Evolutionary conservation across 768 basidiomycete genomes (phyloP), one percentile per base, ranked within the genome.

Genomic region (Trametopsis cervina): DNA sequence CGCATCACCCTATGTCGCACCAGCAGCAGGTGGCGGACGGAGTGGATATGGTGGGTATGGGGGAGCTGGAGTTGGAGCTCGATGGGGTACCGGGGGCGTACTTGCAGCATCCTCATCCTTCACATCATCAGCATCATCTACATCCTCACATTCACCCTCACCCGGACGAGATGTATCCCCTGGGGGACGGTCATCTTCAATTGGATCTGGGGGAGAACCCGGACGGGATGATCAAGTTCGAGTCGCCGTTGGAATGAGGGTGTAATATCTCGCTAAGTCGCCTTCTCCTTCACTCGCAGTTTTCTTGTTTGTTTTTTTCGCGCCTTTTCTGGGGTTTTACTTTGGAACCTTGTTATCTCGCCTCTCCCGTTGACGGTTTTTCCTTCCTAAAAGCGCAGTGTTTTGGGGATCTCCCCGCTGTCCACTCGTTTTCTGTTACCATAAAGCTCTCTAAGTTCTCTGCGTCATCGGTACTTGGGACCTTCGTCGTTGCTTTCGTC

Each of bases 21-120:
- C 42, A 49, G 27, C 64, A 64, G 57, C 57, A 60, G 64, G 65
- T 57, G 59, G 63, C 52, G 49, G 69, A 64, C 38, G 68, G 67
- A 59, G 66, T 69, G 60, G 66, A 64, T 42, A 68, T 64, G 36
- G 62, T 65, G 60, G 63, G 57, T 61, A 63, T 56, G 66, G 61
- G 49, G 25, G 56, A 50, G 21, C 41, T 9, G 23, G 21, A 41
- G 44, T 15, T 49, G 54, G 55, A 57, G 65, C 62, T 15, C 4
- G 55, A 58, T 41, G 23, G 60, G 56, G 27, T 59, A 25, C 46
- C 46, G 47, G 62, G 60, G 64, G 63, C 60, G 41, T 46, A 57
- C 54, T 62, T 60, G 47, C 62, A 57, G 47, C 60, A 60, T 56
- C 63, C 54, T 41, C 57, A 58, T 46, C 54, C 45, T 50, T 55